These are phyloP conservation scores for Apium graveolens DNA, from an alignment of 129 eudicot species.

Conservation along the genomic window DNA sequence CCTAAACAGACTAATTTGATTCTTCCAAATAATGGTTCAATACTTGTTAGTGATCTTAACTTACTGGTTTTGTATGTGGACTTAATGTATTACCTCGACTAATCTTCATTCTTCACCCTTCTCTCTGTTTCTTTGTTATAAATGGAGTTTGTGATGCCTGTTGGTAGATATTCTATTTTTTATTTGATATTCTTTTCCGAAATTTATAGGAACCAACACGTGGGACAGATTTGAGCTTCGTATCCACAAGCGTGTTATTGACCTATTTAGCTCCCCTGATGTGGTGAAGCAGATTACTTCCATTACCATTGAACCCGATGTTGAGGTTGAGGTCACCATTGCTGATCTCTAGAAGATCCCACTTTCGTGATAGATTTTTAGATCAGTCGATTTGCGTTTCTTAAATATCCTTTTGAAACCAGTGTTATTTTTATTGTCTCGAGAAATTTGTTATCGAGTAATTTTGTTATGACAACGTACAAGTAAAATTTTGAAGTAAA, in stretches of 20 bases:
- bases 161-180: neutral
- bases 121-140: neutral
- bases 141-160: neutral
- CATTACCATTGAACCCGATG: conserved; percentile 86
- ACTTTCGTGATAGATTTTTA: neutral
- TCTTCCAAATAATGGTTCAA: no score
- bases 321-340: conserved; percentile 89
- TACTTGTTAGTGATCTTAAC: neutral
- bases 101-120: neutral
- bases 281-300: conserved; percentile 94
- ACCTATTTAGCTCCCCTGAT: conserved; percentile 89
- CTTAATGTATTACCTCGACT: neutral
- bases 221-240: conserved; percentile 93
- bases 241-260: conserved; percentile 93
- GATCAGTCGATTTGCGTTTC: no score
- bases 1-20: no score
- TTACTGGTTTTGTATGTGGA: neutral
- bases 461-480: no score
- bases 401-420: no score
- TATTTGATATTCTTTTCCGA: neutral
- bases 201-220: conserved; percentile 65
- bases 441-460: no score
- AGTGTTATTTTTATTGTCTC: no score
- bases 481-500: no score
- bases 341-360: conserved; percentile 27